These are phyloP conservation scores for Papilionanthe hybrid DNA, from an alignment of 116 monocot genomes.

Conservation along the genomic window DNA sequence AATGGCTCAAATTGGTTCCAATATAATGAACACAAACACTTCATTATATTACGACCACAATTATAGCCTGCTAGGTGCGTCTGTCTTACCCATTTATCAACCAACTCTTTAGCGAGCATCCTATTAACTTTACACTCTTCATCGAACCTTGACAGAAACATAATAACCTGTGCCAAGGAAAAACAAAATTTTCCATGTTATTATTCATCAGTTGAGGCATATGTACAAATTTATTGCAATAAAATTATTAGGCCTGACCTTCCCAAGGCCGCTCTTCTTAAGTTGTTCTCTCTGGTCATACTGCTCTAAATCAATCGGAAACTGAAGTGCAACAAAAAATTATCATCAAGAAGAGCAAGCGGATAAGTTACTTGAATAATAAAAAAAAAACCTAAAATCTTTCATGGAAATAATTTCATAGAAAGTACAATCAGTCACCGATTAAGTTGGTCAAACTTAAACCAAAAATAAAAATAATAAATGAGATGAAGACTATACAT, in stretches of 20 bases:
- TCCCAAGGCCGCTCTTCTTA: conserved; percentile 96
- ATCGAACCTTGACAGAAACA: conserved; percentile 98
- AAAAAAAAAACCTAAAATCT: neutral
- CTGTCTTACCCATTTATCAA: too few relatives aligned
- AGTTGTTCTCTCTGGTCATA: conserved; percentile 91
- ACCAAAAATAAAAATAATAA: conserved; percentile 3
- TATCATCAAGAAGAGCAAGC: neutral
- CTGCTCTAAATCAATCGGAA: conserved; percentile 97
- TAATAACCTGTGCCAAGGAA: conserved; percentile 70
- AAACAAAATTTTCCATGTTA: neutral
- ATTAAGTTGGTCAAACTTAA: neutral
- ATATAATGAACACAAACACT: neutral
- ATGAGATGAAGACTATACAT: too few relatives aligned
- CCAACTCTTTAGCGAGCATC: conserved; percentile 92
- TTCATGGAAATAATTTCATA: neutral
- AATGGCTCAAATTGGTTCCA: neutral
- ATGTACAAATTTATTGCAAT: neutral
- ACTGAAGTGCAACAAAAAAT: conserved; percentile 19
- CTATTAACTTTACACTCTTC: conserved; percentile 92
- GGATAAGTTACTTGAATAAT: neutral
- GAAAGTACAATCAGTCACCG: neutral
- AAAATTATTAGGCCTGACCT: conserved; percentile 41
- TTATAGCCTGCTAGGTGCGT: too few relatives aligned
- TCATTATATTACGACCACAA: neutral
- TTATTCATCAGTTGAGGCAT: neutral